Base-by-base conservation (phyloP, 2,329 filamentous ascomycete species). In the Stagonosporopsis chrysanthemi region DNA sequence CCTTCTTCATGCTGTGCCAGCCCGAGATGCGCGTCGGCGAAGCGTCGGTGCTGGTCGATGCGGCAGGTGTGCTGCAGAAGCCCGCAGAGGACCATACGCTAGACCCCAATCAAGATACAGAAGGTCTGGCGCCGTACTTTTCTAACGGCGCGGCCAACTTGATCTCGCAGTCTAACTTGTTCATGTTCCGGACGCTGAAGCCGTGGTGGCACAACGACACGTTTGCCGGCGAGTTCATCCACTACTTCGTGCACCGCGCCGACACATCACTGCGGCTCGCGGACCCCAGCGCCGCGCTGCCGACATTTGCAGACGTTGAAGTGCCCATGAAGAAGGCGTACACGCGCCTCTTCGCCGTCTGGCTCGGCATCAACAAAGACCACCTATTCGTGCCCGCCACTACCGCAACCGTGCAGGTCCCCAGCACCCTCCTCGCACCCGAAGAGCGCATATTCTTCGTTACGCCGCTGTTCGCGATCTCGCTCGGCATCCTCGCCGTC, bases 391-490 rank as follows among this genome's bases (percentile, higher is more conserved):
- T 12, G 11, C 29, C 29, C 29, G 29, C 29, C 29, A 12, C 19
- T 19, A 19, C 19, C 19, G 11, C 29, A 14, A 11, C 29, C 8
- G 11, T 9, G 11, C 29, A 11, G 12, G 11, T 31, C 29, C 3
- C 29, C 8, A 9, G 29, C 12, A 9, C 11, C 29, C 3, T 31
- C 29, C 3, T 14, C 8, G 11, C 29, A 14, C 29, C 12, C 3
- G 77, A 81, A 22, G 78, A 73, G 0, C 74, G 81, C 0, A 77
- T 86, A 0, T 82, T 86, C 47, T 72, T 86, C 45, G 79, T 80
- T 0, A 54, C 62, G 0, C 54, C 75, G 0, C 81, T 83, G 6
- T 81, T 84, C 44, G 64, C 75, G 1, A 75, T 85, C 1, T 75
- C 77, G 0, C 63, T 81, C 3, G 56, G 57, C 0, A 78, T 86